Evolutionary conservation across 2,329 filamentous ascomycete genomes (phyloP).

Genomic region (Blastomyces parvus): DNA sequence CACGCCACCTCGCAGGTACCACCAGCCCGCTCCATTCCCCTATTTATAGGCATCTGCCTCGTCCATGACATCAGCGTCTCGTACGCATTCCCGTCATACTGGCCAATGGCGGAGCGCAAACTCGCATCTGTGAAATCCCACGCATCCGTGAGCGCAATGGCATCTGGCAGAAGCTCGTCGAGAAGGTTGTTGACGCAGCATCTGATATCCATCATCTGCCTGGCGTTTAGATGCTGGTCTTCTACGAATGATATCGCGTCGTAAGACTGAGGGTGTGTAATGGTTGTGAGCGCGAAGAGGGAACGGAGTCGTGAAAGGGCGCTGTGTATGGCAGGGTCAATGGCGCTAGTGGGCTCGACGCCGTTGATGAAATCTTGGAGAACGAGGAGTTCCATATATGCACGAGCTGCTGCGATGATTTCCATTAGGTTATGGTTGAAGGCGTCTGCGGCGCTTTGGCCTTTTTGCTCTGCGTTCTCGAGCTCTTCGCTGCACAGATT

Average conservation of each 20-base stretch:
- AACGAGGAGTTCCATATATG: constrained; percentile 23
- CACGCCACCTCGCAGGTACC: constrained; percentile 17
- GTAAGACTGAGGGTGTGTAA: constrained; percentile 20
- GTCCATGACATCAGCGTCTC: constrained; percentile 21
- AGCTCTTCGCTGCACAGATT: constrained; percentile 9
- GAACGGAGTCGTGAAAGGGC: constrained; percentile 15
- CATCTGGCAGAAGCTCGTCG: constrained; percentile 18
- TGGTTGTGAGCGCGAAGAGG: constrained; percentile 17
- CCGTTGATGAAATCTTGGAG: constrained; percentile 17
- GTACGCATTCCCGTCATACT: constrained; percentile 19
- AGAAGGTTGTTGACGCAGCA: constrained; percentile 14
- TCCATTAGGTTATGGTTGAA: constrained; percentile 25
- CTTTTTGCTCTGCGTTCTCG: constrained; percentile 9
- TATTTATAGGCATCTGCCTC: constrained; percentile 22
- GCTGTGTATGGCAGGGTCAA: constrained; percentile 9
- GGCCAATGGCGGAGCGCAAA: constrained; percentile 18
- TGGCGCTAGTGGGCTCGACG: constrained; percentile 5
- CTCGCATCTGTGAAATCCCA: constrained; percentile 21
- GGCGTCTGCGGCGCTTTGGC: constrained; percentile 12
- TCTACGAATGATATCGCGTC: constrained; percentile 23
- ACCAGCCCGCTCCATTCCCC: constrained; percentile 14
- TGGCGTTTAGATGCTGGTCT: constrained; percentile 16
- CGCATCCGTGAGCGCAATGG: constrained; percentile 20
- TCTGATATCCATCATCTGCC: constrained; percentile 16
- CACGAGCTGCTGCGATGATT: constrained; percentile 20